Base-by-base conservation (phyloP, 108 stramenopile species). In the Conticribra guillardii region DNA sequence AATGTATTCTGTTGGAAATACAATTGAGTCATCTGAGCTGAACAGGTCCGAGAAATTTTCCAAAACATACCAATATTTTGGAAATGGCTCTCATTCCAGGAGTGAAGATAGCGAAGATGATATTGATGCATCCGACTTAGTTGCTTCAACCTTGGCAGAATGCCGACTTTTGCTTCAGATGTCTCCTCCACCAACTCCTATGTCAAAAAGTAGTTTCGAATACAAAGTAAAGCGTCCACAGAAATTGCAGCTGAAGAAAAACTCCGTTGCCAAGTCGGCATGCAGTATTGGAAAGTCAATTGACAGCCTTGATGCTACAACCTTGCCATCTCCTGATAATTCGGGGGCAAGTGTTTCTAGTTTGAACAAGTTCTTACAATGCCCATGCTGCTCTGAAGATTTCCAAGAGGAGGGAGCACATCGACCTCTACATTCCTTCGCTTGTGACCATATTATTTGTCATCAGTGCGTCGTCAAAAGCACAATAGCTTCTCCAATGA, bases 111-210 rank as follows among this genome's bases (percentile, higher is more conserved):
- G 27, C 2, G 27, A 24, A 5, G 64, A 65, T 9, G 24, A 22
- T 65, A 19, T 33, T 29, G 47, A 53, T 17, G 19, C 70, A 45
- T 50, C 67, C n/a, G 67, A 76, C 33, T 22, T 76, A 16, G 48
- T 77, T 3, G 68, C 67, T 28, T 69, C 76, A 17, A 77, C 76
- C 23, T 34, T 77, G 31, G 76, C 76, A 26, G 76, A 77, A 29
- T 77, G 76, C 50, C 53, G 76, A 31, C 30, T 69, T 48, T 47
- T 77, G 16, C 34, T 77, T 16, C 53, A 64, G 48, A 68, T 77
- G 76, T 64, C 62, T 46, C 76, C 76, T 24, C 76, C 63, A 41
- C 68, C 76, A 24, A 64, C 76, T 26, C 67, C 75, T 1, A 18
- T 41, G 51, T 19, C 37, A 11, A 41, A 41, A 11, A 11, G 8